Base-by-base conservation (phyloP, 2,329 filamentous ascomycete species). In the Cadophora malorum region DNA sequence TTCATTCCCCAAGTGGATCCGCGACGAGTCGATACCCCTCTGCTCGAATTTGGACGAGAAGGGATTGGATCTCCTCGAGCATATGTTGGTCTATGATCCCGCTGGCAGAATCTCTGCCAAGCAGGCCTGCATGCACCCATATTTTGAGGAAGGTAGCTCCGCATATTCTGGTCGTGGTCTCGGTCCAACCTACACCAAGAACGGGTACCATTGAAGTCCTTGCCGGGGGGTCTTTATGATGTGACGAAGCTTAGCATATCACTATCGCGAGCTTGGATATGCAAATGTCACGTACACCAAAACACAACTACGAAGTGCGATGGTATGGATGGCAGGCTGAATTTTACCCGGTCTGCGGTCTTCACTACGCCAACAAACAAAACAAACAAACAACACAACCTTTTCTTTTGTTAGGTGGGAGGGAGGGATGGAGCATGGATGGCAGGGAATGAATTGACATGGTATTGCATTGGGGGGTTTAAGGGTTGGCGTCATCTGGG, bases 1-100 rank as follows among this genome's bases (percentile, higher is more conserved):
- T 33, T 94, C 92, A 3, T 97, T 97, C 81, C 94, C 94, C 72
- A 96, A 96, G 81, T 97, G 94, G 94, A 85, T 86, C 74, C 88
- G 92, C 67, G 90, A 94, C 76, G 84, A 86, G 68, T 84, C 86
- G 28, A 83, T 84, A 60, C 82, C 87, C 33, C 84, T 96, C 45
- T 92, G 94, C 76, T 86, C 87, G 53, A 90, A 85, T 64, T 86
- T 97, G 58, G 92, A 96, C 73, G 88, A 91, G 1, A 80, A 84
- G 28, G 91, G 91, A 28, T 83, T 92, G 14, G 88, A 93, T 67
- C 84, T 93, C 28, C 80, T 89, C 14, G 86, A 89, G 76, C 81
- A 83, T 76, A 87, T 97, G 82, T 88, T 97, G 52, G 90, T 94
- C 66, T 97, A 95, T 77, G 94, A 97, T 78, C 94, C 94, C 2